Conservation (phyloP, 139 green algal species). For the Mesotaenium endlicherianum region DNA sequence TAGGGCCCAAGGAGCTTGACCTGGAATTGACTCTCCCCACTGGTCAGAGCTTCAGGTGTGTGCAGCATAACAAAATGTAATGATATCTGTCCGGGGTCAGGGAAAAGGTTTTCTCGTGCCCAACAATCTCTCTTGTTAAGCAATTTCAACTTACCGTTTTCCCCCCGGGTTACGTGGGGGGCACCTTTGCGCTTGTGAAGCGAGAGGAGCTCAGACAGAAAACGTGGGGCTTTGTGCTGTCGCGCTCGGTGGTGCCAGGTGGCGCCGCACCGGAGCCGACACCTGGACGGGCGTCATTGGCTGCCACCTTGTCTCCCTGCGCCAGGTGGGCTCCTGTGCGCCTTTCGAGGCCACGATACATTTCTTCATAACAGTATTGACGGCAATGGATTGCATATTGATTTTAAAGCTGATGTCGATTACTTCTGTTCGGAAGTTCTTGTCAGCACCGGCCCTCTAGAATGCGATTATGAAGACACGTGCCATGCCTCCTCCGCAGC, state of each 20-base stretch:
- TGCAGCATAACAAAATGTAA: neutral
- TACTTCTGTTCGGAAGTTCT: too few relatives aligned
- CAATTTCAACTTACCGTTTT: neutral
- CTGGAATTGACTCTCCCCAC: slow-evolving; percentile 4
- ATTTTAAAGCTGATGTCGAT: too few relatives aligned
- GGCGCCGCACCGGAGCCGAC: neutral
- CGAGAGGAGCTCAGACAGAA: neutral
- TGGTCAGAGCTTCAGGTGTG: slow-evolving; percentile 22
- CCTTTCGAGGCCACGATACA: too few relatives aligned
- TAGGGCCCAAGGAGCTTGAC: neutral
- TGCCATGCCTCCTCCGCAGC: too few relatives aligned
- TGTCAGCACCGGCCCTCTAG: too few relatives aligned
- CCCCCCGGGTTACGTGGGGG: neutral
- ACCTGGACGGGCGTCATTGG: slow-evolving; percentile 5
- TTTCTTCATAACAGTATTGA: too few relatives aligned
- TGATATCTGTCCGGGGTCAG: too few relatives aligned
- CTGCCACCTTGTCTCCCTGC: neutral
- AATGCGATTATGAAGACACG: too few relatives aligned
- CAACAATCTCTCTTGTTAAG: neutral
- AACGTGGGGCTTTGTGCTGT: neutral
- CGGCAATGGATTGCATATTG: too few relatives aligned
- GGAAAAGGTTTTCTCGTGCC: too few relatives aligned
- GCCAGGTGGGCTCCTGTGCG: neutral
- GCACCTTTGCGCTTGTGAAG: neutral
- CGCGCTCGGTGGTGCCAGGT: neutral